phyloP scores from a whole-genome alignment of 805 yeast species.

The Suhomyces sp. region DNA sequence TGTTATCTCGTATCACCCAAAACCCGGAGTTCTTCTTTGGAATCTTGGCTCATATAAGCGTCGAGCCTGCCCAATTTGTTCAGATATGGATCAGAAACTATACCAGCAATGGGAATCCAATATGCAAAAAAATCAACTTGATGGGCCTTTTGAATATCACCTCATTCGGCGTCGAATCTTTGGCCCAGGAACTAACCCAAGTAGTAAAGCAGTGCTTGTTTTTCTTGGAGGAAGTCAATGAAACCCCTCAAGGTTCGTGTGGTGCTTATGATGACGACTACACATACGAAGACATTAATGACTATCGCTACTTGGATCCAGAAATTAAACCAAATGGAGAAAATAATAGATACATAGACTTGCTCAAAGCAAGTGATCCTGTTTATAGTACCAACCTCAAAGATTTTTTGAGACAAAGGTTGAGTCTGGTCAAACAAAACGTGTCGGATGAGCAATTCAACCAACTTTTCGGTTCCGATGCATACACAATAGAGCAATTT shows the following conservation, averaged over 20 bases:
- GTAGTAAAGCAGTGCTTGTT: conserved; percentile 34
- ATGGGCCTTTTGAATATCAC: conserved; percentile 58
- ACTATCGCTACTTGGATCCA: conserved; percentile 39
- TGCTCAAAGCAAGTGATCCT: conserved; percentile 32
- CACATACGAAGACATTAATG: conserved; percentile 41
- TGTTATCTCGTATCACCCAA: conserved; percentile 36
- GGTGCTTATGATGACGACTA: conserved; percentile 36
- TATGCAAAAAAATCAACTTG: conserved; percentile 65
- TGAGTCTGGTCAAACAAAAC: not conserved
- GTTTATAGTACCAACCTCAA: conserved; percentile 46
- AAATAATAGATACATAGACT: conserved; percentile 32
- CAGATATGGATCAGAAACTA: conserved; percentile 40
- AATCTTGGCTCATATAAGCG: conserved; percentile 27
- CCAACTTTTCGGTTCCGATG: not conserved
- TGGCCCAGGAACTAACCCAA: not conserved
- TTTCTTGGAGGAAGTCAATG: conserved; percentile 74
- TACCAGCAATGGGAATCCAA: conserved; percentile 65
- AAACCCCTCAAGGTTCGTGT: conserved; percentile 36
- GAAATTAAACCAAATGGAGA: conserved; percentile 44
- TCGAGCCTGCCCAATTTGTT: conserved; percentile 24
- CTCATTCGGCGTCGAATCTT: conserved; percentile 12
- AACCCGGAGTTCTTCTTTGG: conserved; percentile 33
- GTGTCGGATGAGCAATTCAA: not conserved
- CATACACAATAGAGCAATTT: conserved; percentile 1
- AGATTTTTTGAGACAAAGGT: conserved; percentile 17